Evolutionary conservation across 352 stramenopile genomes (phyloP).

Genomic region (Phytophthora capsici): DNA sequence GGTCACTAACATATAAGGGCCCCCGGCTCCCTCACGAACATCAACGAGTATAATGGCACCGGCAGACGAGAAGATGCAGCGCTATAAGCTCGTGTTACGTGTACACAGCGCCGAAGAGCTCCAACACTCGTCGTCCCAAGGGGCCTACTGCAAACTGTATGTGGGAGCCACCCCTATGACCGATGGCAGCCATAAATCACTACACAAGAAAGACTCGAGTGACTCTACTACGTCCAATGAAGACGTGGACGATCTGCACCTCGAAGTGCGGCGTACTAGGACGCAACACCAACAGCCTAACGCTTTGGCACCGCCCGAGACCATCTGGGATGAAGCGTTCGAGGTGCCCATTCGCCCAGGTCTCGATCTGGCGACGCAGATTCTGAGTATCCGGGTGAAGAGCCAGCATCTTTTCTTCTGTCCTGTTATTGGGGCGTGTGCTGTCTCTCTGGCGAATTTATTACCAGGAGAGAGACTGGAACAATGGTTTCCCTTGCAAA

Average conservation of each 20-base stretch:
- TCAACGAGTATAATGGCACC: constrained; percentile 10
- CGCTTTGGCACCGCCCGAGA: constrained; percentile 38
- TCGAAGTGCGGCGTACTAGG: constrained; percentile 60
- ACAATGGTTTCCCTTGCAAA: constrained; percentile 61
- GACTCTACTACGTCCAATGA: constrained; percentile 24
- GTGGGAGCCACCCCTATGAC: constrained; percentile 55
- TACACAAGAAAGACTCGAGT: constrained; percentile 44
- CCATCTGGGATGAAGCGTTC: constrained; percentile 69
- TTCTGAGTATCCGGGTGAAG: constrained; percentile 71
- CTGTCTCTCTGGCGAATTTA: constrained; percentile 60
- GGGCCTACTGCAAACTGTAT: constrained; percentile 76
- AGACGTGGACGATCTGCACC: constrained; percentile 30
- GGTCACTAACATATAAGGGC: too few species aligned
- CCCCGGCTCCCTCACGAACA: background rate
- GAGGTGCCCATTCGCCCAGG: constrained; percentile 43
- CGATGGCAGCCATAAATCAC: constrained; percentile 48
- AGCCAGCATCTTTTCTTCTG: constrained; percentile 72
- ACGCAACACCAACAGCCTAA: constrained; percentile 46
- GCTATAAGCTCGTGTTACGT: constrained; percentile 58
- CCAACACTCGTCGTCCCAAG: constrained; percentile 55
- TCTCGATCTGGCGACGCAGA: constrained; percentile 39
- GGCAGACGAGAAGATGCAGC: constrained; percentile 9
- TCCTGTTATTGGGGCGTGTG: constrained; percentile 55
- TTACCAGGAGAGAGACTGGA: constrained; percentile 45
- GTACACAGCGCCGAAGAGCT: constrained; percentile 62